Conservation (phyloP, 1,139 yeast species). For the Pichia kudriavzevii region DNA sequence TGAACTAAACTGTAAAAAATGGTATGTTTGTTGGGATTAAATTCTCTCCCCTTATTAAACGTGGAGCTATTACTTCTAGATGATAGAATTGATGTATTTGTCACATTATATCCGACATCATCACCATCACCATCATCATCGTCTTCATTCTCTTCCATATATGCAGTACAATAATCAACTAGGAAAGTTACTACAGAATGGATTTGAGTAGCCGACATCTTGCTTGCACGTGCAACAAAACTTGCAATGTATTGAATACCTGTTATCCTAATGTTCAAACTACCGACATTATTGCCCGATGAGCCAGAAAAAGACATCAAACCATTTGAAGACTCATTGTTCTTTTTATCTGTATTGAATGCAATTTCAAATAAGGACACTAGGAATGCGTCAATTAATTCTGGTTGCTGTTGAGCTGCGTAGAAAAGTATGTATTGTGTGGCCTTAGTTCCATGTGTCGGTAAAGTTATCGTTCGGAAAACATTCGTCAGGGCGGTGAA, state of each 20-base stretch:
- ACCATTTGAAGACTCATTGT: not conserved
- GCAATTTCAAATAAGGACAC: conserved; percentile 80
- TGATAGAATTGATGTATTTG: not conserved
- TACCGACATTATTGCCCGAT: conserved; percentile 4
- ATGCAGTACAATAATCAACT: conserved; percentile 76
- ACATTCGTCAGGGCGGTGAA: conserved; percentile 70
- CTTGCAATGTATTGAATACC: conserved; percentile 91
- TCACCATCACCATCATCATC: conserved; percentile 52
- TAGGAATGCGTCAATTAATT: conserved; percentile 76
- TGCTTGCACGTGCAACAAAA: conserved; percentile 81
- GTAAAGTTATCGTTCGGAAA: conserved; percentile 75
- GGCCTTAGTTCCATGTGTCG: conserved; percentile 88
- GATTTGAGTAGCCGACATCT: conserved; percentile 62
- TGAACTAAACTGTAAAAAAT: conserved; percentile 91
- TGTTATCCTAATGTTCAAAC: conserved; percentile 62
- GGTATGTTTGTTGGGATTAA: conserved; percentile 15
- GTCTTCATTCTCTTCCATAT: conserved; percentile 78
- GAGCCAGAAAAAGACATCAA: conserved; percentile 1
- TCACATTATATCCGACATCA: conserved; percentile 62
- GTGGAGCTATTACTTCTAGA: conserved; percentile 1
- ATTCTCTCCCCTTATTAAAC: conserved; percentile 3
- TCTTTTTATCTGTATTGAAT: conserved; percentile 32
- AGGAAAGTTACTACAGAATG: conserved; percentile 73
- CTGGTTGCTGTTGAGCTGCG: conserved; percentile 74
- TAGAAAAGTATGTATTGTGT: conserved; percentile 82